Base-by-base conservation (phyloP, 768 basidiomycete genomes). In the Boletus rubescentipes region DNA sequence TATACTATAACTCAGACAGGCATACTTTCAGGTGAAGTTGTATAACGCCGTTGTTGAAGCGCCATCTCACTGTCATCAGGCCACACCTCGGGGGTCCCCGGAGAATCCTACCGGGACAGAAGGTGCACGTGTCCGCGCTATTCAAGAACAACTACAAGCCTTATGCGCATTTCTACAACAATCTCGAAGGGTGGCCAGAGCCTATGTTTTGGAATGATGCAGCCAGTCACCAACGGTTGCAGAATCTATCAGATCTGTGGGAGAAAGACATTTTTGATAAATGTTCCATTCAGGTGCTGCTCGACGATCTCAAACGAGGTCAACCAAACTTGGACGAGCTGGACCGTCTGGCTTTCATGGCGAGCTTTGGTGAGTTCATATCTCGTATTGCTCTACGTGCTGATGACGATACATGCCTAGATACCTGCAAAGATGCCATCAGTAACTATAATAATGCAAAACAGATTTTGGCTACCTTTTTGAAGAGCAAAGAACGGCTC, bases 121-220 rank as follows among this genome's bases (percentile, higher is more conserved):
- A 62, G 38, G 61, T 70, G n/a, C 68, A 69, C 45, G 63, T 71
- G 8, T 71, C 68, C 2, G 69, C 42, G 29, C 34, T 69, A 1
- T 69, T 67, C 64, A 71, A 64, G 55, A 53, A 56, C 40, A 61
- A 70, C 26, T 70, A 70, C 56, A 69, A 62, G 35, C 61, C 68
- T 8, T 41, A 31, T 38, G 67, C 65, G 2, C 58, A 23, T 21
- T 67, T 70, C 48, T 58, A 49, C 44, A 63, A 57, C 23, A 63
- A 55, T 9, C 42, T 58, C 6, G 55, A 58, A 34, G 42, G 53
- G 16, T 70, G 68, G 68, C 69, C 63, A 5, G 67, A 61, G 12
- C 51, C 65, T 1, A 63, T 69, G 64, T 66, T 65, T 45, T 70
- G 68, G 68, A 66, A 70, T 23, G 67, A 68, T 23, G 54, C 51